phyloP scores from a whole-genome alignment of 2,329 filamentous ascomycete genomes.

The Colletotrichum sp. region DNA sequence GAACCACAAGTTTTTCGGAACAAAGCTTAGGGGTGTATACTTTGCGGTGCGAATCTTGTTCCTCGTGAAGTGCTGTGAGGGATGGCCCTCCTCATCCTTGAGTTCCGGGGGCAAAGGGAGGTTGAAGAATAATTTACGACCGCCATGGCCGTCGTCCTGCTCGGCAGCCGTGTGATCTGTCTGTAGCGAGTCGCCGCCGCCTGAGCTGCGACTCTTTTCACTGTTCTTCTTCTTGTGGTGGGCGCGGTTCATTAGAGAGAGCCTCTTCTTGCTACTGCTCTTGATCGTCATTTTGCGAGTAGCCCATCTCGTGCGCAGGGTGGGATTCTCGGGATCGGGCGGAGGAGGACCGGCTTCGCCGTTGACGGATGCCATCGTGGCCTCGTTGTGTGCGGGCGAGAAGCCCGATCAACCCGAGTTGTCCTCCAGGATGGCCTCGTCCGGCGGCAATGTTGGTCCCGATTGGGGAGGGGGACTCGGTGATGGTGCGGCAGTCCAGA shows the following conservation, averaged over 20 bases:
- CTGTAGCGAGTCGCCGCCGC: conserved; percentile 31
- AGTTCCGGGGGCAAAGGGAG: conserved; percentile 75
- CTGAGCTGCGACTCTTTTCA: conserved; percentile 71
- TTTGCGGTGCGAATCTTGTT: conserved; percentile 99
- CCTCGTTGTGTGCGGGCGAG: conserved; percentile 25
- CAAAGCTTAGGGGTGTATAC: conserved; percentile 92
- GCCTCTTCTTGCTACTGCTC: conserved; percentile 78
- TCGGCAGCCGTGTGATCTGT: conserved; percentile 31
- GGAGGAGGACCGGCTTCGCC: conserved; percentile 44
- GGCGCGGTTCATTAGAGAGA: conserved; percentile 80
- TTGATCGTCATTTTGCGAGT: conserved; percentile 84
- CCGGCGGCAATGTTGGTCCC: conserved; percentile 27
- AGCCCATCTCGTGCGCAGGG: conserved; percentile 90
- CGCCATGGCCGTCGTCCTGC: conserved; percentile 43
- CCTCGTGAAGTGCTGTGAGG: conserved; percentile 72
- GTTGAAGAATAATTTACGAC: conserved; percentile 83
- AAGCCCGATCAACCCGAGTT: conserved; percentile 42
- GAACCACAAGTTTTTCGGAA: conserved; percentile 96
- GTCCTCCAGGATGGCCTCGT: conserved; percentile 44
- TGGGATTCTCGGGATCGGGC: conserved; percentile 42
- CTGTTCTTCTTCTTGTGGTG: conserved; percentile 66
- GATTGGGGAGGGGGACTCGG: not conserved
- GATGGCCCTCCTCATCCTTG: conserved; percentile 81
- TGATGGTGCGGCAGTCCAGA: not conserved
- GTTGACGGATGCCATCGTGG: conserved; percentile 28